Conservation (phyloP, 2,329 filamentous ascomycete species). For the Celoporthe dispersa region DNA sequence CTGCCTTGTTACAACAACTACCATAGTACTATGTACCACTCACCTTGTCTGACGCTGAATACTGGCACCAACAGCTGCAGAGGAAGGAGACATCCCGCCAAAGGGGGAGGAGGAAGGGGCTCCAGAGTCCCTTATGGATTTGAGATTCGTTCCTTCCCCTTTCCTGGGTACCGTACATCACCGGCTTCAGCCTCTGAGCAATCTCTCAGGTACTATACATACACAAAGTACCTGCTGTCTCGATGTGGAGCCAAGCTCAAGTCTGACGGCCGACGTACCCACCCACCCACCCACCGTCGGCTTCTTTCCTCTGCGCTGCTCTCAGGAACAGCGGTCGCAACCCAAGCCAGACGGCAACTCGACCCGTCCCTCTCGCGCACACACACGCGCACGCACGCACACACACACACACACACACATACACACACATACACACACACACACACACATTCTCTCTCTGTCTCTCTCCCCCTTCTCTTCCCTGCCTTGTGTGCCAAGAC, state of each 20-base stretch:
- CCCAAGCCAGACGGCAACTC: background rate
- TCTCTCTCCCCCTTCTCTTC: too few relatives aligned
- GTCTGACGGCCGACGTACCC: slow-evolving; percentile 4
- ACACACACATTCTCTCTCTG: background rate
- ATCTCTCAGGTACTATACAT: background rate
- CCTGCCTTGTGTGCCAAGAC: background rate
- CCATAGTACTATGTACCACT: background rate
- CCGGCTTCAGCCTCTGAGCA: background rate
- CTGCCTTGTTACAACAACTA: background rate
- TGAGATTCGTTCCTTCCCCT: background rate
- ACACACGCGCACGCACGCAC: too few relatives aligned
- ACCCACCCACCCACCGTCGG: background rate
- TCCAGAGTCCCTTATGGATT: background rate
- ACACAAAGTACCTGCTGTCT: background rate
- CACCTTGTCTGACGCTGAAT: background rate
- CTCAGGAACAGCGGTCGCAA: background rate
- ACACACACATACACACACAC: too few relatives aligned
- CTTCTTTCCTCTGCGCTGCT: background rate
- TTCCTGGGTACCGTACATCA: background rate
- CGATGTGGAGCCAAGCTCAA: slow-evolving; percentile 1
- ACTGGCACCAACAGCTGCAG: background rate
- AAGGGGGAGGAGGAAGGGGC: background rate
- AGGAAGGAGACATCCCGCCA: background rate
- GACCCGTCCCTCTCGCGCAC: background rate
- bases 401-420: too few relatives aligned